Evolutionary conservation across 805 yeast species (phyloP), one percentile per base, ranked within the genome.

Genomic region (Jamesozyma rosinii): DNA sequence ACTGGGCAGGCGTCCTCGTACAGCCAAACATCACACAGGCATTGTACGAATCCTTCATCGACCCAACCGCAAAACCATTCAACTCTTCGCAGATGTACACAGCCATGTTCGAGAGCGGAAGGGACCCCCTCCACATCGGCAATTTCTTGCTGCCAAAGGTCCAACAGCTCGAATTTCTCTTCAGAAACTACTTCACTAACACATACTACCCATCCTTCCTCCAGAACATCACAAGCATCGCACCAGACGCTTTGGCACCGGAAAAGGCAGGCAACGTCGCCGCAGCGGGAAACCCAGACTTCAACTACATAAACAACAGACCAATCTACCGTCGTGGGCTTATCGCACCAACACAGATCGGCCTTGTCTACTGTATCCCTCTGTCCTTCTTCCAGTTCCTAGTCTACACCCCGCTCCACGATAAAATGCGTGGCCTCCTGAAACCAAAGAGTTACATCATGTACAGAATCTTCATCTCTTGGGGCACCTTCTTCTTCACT

Each of bases 301-400:
- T 74, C 43, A 31, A 46, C 1, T 57, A 47, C 30, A 35, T 54
- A 2, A 87, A 83, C 53, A 59, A 67, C 40, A 65, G 67, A 15
- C 83, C 84, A 2, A 66, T 65, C 41, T 59, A 60, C 0, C 65
- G 76, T 51, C 66, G 74, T 3, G 76, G 74, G 3, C 55, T 79
- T 13, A 49, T 72, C 31, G 87, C 87, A 0, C 87, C 89, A 6
- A 59, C 76, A 1, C 89, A 83, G 59, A 79, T 83, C 44, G 92
- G 92, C 42, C 69, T 83, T 45, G 79, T 85, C 59, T 83, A 76
- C 56, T 66, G 81, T 55, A 72, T 83, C 50, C 77, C 84, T 56
- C 58, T 83, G 43, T 76, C 90, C 3, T 80, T 83, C 57, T 81
- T 83, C 72, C 81, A 79, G 51, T 74, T 81, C 52, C 74, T 59